phyloP scores from a whole-genome alignment of 2,329 filamentous ascomycete genomes.

The Grosmannia huntii region DNA sequence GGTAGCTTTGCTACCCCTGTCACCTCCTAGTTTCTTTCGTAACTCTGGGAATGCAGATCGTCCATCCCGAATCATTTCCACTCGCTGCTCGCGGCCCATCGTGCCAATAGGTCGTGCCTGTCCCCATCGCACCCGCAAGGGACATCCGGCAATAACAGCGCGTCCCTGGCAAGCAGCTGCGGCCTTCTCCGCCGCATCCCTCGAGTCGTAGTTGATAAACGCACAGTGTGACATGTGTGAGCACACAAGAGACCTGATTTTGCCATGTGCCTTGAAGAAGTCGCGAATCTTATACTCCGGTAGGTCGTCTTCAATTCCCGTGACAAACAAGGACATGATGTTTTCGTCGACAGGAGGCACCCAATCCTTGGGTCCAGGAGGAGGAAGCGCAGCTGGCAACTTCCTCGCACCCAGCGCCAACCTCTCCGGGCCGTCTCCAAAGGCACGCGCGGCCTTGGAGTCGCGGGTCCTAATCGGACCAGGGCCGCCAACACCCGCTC shows the following conservation, averaged over 20 bases:
- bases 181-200: conserved; percentile 74
- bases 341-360: conserved; percentile 70
- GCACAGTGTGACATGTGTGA: conserved; percentile 96
- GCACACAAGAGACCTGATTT: conserved; percentile 84
- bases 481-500: conserved; percentile 46
- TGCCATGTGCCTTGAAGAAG: conserved; percentile 80
- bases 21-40: conserved; percentile 21
- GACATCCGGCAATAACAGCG: conserved; percentile 82
- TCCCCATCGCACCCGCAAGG: conserved; percentile 82
- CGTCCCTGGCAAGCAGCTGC: conserved; percentile 76
- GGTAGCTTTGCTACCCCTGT: conserved; percentile 7
- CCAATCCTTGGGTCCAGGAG: conserved; percentile 75
- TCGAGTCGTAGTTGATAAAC: conserved; percentile 85
- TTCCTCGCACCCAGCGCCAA: conserved; percentile 30
- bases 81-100: conserved; percentile 75
- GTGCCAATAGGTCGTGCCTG: conserved; percentile 83
- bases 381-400: conserved; percentile 59
- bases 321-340: conserved; percentile 88
- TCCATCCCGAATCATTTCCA: conserved; percentile 70
- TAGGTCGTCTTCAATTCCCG: conserved; percentile 89
- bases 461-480: conserved; percentile 72
- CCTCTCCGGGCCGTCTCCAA: conserved; percentile 32
- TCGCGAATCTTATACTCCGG: conserved; percentile 84
- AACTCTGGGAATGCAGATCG: conserved; percentile 40
- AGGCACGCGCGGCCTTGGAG: conserved; percentile 36